A percentile compares a stretch with the other conserved stretches of the same genome.
phyloP scores from a whole-genome alignment of 129 eudicot species.

The Apium graveolens region DNA sequence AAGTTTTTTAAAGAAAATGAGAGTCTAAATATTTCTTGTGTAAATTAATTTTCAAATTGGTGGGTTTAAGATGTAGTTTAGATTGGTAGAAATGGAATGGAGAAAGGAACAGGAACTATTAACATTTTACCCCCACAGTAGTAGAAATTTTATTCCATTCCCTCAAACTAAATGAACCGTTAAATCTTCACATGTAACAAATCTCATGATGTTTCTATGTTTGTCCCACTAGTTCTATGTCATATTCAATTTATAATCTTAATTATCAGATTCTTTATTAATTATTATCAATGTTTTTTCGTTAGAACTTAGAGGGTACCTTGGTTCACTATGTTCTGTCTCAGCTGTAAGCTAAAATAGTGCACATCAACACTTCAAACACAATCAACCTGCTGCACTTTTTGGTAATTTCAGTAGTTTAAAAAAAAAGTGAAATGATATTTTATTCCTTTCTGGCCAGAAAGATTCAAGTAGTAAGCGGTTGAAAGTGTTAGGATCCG shows the following conservation, averaged over 20 bases:
- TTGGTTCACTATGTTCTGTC: not conserved
- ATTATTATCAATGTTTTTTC: not conserved
- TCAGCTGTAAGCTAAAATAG: not conserved
- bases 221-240: not conserved
- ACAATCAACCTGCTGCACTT: not conserved
- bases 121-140: not conserved
- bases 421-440: slow-evolving; percentile 5
- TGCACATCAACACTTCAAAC: not conserved
- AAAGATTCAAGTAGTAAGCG: slow-evolving; percentile 42
- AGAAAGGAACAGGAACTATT: not conserved
- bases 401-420: not conserved
- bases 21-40: not conserved
- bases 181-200: not conserved
- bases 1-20: no score
- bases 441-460: slow-evolving; percentile 26
- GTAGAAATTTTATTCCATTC: not conserved
- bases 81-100: not conserved
- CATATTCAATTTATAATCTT: not conserved
- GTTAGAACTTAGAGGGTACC: not conserved
- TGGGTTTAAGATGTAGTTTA: not conserved
- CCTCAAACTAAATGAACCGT: not conserved
- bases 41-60: not conserved
- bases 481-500: slow-evolving; percentile 32
- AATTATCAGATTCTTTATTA: not conserved
- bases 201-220: not conserved